phyloP scores from a whole-genome alignment of 2,329 filamentous ascomycete species.

The Pseudocercospora macadamiae region DNA sequence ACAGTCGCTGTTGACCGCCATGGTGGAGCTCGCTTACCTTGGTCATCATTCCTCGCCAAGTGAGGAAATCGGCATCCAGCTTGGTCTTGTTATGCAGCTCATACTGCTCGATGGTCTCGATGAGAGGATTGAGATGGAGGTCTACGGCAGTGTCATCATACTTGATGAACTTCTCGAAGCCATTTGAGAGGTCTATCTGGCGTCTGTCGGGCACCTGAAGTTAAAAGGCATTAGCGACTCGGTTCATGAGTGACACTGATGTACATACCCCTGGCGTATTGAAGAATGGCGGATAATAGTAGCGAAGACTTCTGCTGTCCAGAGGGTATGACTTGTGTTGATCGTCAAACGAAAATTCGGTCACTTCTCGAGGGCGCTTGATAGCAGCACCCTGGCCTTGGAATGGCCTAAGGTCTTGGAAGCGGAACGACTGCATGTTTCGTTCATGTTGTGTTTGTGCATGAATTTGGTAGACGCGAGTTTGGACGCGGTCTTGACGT shows the following conservation, averaged over 20 bases:
- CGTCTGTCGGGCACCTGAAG: constrained; percentile 27
- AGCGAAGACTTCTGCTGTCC: constrained; percentile 71
- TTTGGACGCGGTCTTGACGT: neutral
- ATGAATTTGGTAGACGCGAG: neutral
- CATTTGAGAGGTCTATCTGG: constrained; percentile 73
- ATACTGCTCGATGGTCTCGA: constrained; percentile 73
- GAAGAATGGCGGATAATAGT: constrained; percentile 59
- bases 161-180: constrained; percentile 75
- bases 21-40: too few relatives aligned
- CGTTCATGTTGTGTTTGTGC: constrained; percentile 1
- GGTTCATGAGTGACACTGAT: neutral
- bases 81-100: constrained; percentile 62
- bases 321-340: constrained; percentile 71
- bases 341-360: constrained; percentile 91
- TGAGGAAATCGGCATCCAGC: constrained; percentile 74
- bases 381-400: constrained; percentile 69
- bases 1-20: too few relatives aligned
- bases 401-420: constrained; percentile 73
- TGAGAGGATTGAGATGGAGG: constrained; percentile 82
- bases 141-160: constrained; percentile 81
- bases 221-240: neutral
- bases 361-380: constrained; percentile 80
- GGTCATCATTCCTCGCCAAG: constrained; percentile 98
- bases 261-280: constrained; percentile 23
- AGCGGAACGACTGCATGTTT: constrained; percentile 54